phyloP scores from a whole-genome alignment of 1,139 yeast species.

The Geotrichum phurueaensis region DNA sequence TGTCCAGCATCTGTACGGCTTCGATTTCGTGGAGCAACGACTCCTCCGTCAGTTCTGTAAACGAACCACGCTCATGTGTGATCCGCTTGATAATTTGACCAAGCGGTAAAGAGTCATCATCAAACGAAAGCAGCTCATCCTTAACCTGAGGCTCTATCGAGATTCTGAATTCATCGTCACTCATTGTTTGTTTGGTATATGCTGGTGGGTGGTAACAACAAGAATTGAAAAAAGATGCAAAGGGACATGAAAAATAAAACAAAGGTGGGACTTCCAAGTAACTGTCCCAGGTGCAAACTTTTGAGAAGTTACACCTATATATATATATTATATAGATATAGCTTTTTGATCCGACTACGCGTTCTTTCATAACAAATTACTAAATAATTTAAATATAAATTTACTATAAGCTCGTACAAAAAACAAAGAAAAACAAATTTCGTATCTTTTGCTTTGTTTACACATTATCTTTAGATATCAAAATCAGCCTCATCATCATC shows the following conservation, averaged over 20 bases:
- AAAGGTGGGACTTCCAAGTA: not conserved
- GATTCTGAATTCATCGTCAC: slow-evolving; percentile 14
- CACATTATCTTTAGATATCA: slow-evolving; percentile 26
- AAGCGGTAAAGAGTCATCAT: slow-evolving; percentile 30
- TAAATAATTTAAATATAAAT: not conserved
- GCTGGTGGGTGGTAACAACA: slow-evolving; percentile 4
- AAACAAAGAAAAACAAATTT: not conserved
- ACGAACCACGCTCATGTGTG: slow-evolving; percentile 44
- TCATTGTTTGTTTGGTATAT: not conserved
- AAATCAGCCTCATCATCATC: slow-evolving; percentile 41
- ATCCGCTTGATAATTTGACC: slow-evolving; percentile 43
- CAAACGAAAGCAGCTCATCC: slow-evolving; percentile 14
- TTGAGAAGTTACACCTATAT: not conserved
- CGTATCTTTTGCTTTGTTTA: not conserved
- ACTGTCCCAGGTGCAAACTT: not conserved
- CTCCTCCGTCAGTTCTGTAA: slow-evolving; percentile 51
- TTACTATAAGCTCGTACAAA: not conserved
- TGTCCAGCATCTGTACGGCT: not conserved
- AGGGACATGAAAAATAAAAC: not conserved
- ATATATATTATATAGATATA: too few species aligned
- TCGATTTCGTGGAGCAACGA: slow-evolving; percentile 45
- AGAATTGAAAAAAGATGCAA: not conserved
- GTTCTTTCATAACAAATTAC: not conserved
- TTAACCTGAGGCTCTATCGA: slow-evolving; percentile 15
- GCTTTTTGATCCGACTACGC: not conserved